Evolutionary conservation across 2,329 filamentous ascomycete species (phyloP), one percentile per base, ranked within the genome.

Genomic region (Aspergillus fijiensis): DNA sequence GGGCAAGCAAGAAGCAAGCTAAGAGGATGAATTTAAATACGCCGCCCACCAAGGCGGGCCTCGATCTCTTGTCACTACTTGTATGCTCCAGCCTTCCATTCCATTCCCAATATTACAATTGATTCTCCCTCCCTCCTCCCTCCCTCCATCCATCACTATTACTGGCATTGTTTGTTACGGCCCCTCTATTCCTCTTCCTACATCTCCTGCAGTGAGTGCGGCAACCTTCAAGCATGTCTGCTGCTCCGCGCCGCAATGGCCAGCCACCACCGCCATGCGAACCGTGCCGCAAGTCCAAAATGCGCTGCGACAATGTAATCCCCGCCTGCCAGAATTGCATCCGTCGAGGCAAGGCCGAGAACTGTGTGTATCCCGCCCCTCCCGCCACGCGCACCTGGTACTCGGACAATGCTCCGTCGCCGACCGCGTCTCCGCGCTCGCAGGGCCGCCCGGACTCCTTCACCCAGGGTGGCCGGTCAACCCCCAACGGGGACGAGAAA

Each of bases 261-360:
- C 60, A 66, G 21, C 55, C 66, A 21, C 57, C 65, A 3, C 65
- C 16, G 5, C 16, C 68, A 2, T 70, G 68, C 58, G 68, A 70
- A 42, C 68, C 68, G 11, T 70, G 68, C 55, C 67, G 68, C 48
- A 68, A 66, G 45, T 61, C 68, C 12, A 70, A 70, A 23, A 49
- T 69, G 3, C 66, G 66, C 16, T 70, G 68, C 50, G 68, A 69
- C 49, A 61, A 69, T 53, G 51, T 58, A 21, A 65, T 52, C 5
- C 68, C 68, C 12, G 29, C 66, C 14, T 70, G 68, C 56, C 60
- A 64, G 12, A 61, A 65, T 21, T 70, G 68, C 47, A 31, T 51
- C 14, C 63, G 62, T 27, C 62, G 49, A 27, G 58, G 60, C 51
- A 63, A 61, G 48, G 49, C 42, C 19, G 61, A 62, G 12, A 31